Evolutionary conservation across 2,329 filamentous ascomycete genomes (phyloP).

Genomic region (Penicillium occitanis): DNA sequence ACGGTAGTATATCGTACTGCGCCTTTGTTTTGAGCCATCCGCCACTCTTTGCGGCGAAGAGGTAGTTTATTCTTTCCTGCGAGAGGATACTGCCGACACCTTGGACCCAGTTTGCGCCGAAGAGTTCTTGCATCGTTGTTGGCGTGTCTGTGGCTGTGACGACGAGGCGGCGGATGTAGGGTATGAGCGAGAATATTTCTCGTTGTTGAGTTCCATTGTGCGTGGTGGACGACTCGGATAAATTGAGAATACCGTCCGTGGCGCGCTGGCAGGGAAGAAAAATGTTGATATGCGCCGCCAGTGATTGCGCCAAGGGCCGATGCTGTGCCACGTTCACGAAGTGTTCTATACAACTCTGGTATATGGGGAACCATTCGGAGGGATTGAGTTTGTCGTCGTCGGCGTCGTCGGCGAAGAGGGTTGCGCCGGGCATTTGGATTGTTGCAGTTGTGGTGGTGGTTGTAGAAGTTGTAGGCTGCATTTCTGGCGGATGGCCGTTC

Average conservation of each 20-base stretch:
- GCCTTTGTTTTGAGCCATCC: conserved; percentile 86
- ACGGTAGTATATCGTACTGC: conserved; percentile 80
- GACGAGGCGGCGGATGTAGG: conserved; percentile 87
- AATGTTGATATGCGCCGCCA: conserved; percentile 91
- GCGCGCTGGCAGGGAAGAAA: conserved; percentile 77
- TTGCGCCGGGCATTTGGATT: not conserved
- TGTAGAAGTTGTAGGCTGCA: not conserved
- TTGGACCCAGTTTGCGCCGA: conserved; percentile 79
- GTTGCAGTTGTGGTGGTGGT: not conserved
- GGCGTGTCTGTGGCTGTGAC: conserved; percentile 91
- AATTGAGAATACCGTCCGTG: conserved; percentile 41
- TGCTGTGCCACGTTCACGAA: conserved; percentile 89
- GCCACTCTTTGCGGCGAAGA: conserved; percentile 90
- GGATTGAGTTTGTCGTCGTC: conserved; percentile 57
- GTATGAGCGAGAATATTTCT: conserved; percentile 65
- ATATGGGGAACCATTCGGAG: conserved; percentile 86
- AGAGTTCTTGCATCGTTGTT: conserved; percentile 81
- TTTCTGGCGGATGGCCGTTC: not conserved
- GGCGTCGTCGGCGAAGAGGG: conserved; percentile 24
- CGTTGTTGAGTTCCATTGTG: conserved; percentile 22
- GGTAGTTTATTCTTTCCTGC: conserved; percentile 85
- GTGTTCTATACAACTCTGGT: conserved; percentile 80
- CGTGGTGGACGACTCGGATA: conserved; percentile 32
- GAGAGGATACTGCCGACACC: conserved; percentile 82
- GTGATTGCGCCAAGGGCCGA: conserved; percentile 72